Conservation (phyloP, 2,329 filamentous ascomycete species). For the Colletotrichum tropicicola region DNA sequence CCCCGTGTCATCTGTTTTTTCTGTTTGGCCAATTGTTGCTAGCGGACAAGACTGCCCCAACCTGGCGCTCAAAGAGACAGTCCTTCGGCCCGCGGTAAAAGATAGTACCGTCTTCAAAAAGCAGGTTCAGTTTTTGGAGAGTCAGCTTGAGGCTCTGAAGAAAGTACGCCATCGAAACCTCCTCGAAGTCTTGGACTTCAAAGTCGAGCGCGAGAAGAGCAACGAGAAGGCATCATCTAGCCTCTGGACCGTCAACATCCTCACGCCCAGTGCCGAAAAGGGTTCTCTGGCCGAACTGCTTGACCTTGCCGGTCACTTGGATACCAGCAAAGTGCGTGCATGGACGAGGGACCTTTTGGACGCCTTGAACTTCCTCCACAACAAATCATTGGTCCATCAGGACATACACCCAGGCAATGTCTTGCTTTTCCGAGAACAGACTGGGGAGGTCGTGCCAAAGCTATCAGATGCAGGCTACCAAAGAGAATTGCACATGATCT, state of each 20-base stretch:
- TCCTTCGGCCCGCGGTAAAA: conserved; percentile 64
- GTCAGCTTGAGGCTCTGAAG: conserved; percentile 78
- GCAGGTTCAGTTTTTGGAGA: conserved; percentile 79
- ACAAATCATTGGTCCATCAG: conserved; percentile 84
- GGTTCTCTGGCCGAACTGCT: conserved; percentile 85
- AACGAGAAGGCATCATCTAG: conserved; percentile 44
- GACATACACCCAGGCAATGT: conserved; percentile 84
- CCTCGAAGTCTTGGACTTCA: conserved; percentile 83
- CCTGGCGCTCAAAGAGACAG: conserved; percentile 79
- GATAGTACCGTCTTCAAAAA: conserved; percentile 75
- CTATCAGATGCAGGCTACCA: conserved; percentile 80
- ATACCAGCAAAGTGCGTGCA: conserved; percentile 79
- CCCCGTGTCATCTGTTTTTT: conserved; percentile 73
- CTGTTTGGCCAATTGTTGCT: conserved; percentile 74
- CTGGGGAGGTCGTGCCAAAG: conserved; percentile 76
- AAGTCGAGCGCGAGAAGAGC: conserved; percentile 68
- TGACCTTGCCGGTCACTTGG: conserved; percentile 78
- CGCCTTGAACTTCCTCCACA: conserved; percentile 87
- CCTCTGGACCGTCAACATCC: conserved; percentile 77
- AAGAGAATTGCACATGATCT: conserved; percentile 70
- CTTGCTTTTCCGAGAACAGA: conserved; percentile 75
- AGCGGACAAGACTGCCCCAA: conserved; percentile 65
- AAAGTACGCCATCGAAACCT: conserved; percentile 80
- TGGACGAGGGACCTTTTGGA: conserved; percentile 95
- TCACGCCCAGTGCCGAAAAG: conserved; percentile 82